Conservation (phyloP, 2,329 filamentous ascomycete genomes). For the Fusarium temperatum region DNA sequence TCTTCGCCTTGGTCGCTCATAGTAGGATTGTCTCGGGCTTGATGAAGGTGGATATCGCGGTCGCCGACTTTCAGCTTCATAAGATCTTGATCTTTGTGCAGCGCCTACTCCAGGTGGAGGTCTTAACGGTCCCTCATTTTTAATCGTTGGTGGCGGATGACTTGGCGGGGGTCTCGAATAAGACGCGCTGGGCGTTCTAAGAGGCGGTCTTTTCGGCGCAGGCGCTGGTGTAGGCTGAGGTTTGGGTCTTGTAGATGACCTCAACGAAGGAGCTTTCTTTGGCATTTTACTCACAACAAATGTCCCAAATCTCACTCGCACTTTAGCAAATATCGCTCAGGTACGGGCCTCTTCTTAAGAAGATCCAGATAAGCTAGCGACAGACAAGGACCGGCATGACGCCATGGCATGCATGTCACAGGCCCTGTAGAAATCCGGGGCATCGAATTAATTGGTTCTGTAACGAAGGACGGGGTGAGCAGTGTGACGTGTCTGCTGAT, state of each 20-base stretch:
- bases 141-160: conserved; percentile 1
- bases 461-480: background rate
- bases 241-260: conserved; percentile 30
- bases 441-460: conserved; percentile 23
- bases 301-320: background rate
- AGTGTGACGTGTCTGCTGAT: conserved; percentile 43
- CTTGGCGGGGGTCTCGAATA: conserved; percentile 24
- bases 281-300: conserved; percentile 20
- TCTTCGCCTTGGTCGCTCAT: conserved; percentile 18
- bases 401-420: conserved; percentile 30
- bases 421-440: conserved; percentile 26
- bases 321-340: background rate
- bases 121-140: background rate
- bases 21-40: conserved; percentile 20
- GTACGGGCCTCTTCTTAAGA: background rate
- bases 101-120: conserved; percentile 7
- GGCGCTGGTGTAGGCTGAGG: conserved; percentile 20
- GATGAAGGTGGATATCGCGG: conserved; percentile 10
- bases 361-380: background rate
- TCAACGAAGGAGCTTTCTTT: conserved; percentile 11
- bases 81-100: conserved; percentile 29
- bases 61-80: conserved; percentile 29
- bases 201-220: conserved; percentile 19
- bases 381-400: conserved; percentile 28
- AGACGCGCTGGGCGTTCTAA: background rate